Evolutionary conservation across 2,329 filamentous ascomycete species (phyloP).

Genomic region (Phialophora tarda): DNA sequence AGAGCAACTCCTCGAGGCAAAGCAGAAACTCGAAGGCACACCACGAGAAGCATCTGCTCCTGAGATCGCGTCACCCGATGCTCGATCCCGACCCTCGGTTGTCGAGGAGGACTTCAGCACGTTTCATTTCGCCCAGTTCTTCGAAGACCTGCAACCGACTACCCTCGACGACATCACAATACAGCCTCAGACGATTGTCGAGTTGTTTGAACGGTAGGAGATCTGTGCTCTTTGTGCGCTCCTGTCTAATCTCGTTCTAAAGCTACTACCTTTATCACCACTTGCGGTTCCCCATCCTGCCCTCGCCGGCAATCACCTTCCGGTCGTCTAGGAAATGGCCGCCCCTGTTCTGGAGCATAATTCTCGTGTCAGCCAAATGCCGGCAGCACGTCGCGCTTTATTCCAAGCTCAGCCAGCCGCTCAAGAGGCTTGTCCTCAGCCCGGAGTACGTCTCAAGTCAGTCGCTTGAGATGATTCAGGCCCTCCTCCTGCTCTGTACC

Average conservation of each 20-base stretch:
- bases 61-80: neutral
- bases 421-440: slow-evolving; percentile 18
- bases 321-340: slow-evolving; percentile 20
- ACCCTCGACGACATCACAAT: slow-evolving; percentile 18
- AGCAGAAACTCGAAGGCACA: slow-evolving; percentile 17
- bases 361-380: slow-evolving; percentile 19
- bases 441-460: slow-evolving; percentile 18
- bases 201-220: slow-evolving; percentile 17
- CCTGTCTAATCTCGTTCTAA: neutral
- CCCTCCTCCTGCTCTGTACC: slow-evolving; percentile 15
- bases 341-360: slow-evolving; percentile 21
- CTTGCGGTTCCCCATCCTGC: slow-evolving; percentile 15
- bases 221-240: neutral
- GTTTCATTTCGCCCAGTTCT: slow-evolving; percentile 14
- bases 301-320: slow-evolving; percentile 11
- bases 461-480: slow-evolving; percentile 21
- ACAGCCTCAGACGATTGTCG: slow-evolving; percentile 10
- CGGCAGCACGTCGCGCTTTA: slow-evolving; percentile 9
- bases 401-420: slow-evolving; percentile 18
- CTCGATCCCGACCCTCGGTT: neutral
- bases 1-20: slow-evolving; percentile 17
- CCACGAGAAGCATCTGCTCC: slow-evolving; percentile 1
- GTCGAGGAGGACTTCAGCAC: slow-evolving; percentile 19
- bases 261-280: slow-evolving; percentile 20
- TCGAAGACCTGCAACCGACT: slow-evolving; percentile 7